phyloP scores from a whole-genome alignment of 1,284 basidiomycete genomes.

The Cutaneotrichosporon sp. region DNA sequence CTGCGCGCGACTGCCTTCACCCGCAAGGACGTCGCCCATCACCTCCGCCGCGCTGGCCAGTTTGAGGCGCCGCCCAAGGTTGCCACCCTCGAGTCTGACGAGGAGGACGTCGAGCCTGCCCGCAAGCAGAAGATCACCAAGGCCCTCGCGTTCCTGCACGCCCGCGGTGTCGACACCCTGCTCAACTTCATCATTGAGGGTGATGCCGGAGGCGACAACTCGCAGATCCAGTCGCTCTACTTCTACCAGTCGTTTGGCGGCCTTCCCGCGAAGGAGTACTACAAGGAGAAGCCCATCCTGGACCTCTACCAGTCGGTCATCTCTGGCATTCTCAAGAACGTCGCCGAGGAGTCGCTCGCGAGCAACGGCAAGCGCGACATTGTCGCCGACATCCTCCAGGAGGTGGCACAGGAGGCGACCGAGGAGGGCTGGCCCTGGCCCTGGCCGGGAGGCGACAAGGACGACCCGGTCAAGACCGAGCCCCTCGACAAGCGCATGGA shows the following conservation, averaged over 20 bases:
- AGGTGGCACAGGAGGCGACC: slow-evolving; percentile 29
- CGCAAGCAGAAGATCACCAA: slow-evolving; percentile 60
- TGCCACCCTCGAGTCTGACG: not conserved
- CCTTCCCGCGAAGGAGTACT: slow-evolving; percentile 94
- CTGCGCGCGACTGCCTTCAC: slow-evolving; percentile 27
- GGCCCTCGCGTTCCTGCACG: slow-evolving; percentile 82
- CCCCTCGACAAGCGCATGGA: slow-evolving; percentile 56
- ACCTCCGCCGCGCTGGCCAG: not conserved
- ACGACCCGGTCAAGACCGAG: slow-evolving; percentile 29
- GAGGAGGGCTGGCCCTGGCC: slow-evolving; percentile 73
- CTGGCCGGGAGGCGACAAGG: slow-evolving; percentile 61
- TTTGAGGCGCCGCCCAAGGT: not conserved
- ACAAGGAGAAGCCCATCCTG: slow-evolving; percentile 71
- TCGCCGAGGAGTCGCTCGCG: slow-evolving; percentile 52
- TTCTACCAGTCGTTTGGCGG: slow-evolving; percentile 81
- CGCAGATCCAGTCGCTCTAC: slow-evolving; percentile 82
- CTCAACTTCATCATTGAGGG: slow-evolving; percentile 75
- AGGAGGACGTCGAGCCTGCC: slow-evolving; percentile 1
- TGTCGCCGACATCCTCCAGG: slow-evolving; percentile 25
- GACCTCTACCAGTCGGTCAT: slow-evolving; percentile 72
- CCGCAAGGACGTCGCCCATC: not conserved
- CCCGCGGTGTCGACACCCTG: slow-evolving; percentile 75
- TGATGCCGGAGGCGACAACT: slow-evolving; percentile 86
- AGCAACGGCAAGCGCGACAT: slow-evolving; percentile 9
- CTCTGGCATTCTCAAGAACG: slow-evolving; percentile 64